Evolutionary conservation across 2,329 filamentous ascomycete species (phyloP), one percentile per base, ranked within the genome.

Genomic region (Phyllosticta citrichinensis): DNA sequence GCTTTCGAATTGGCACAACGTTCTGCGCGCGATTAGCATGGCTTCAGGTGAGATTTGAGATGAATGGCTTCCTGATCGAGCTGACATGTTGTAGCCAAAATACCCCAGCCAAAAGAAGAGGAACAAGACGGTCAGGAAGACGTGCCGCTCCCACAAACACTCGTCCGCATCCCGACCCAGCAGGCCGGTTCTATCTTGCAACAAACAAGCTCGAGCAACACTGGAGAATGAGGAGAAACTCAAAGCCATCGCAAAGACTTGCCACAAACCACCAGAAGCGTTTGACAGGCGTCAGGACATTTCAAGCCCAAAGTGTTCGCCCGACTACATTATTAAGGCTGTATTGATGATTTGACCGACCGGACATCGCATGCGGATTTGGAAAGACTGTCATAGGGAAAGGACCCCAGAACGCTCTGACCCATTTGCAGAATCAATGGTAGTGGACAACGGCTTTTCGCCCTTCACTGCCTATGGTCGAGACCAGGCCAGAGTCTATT

Each of bases 1-100:
- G 22, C 79, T 95, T 71, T 83, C 87, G 58, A 95, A 94, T 72
- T 95, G 90, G 90, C 87, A 92, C 73, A 92, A 90, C 67, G 89
- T 95, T 65, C 80, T 95, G 63, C 81, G 87, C 65, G 89, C 89
- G 52, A 92, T 95, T 69, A 88, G 88, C 69, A 92, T 94, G 88
- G 90, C 90, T 64, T 92, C 88, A 63, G 82, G 89, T 92, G 80
- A 47, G 69, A 84, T 27, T 22, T 61, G 60, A 11, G 50, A 22
- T 22, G 50, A 40, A 33, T 12, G 57, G 17, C 5, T 25, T 22
- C 20, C 35, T 60, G 53, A 17, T 35, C 52, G 22, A n/a, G 62
- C 47, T 63, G 8, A 63, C 30, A 62, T 27, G 47, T 12, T 24
- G 20, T 52, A 91, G 88, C 83, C 61, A 89, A 89, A 79, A 78